Conservation (phyloP, 371 early-diverging fungal species). For the Amoeboaphelidium protococcarum region DNA sequence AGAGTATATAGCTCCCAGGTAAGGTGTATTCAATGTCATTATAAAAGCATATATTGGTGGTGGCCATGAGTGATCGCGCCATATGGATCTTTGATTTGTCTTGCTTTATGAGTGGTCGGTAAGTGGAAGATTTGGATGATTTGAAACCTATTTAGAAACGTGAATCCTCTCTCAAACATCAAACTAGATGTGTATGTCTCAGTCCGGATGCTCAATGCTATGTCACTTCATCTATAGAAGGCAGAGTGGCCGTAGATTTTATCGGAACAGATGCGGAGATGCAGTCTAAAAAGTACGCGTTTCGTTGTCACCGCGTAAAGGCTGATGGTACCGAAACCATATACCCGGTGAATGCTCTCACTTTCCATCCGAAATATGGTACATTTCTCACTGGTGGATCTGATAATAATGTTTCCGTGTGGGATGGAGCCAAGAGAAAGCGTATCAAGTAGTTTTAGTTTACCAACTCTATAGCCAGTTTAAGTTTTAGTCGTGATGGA, state of each 20-base stretch:
- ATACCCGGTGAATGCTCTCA: slow-evolving; percentile 77
- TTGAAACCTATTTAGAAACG: background rate
- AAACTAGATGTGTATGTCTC: background rate
- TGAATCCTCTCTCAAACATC: background rate
- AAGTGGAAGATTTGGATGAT: slow-evolving; percentile 36
- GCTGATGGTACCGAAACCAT: slow-evolving; percentile 49
- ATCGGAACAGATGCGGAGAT: slow-evolving; percentile 37
- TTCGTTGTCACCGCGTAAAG: slow-evolving; percentile 69
- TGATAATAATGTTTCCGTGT: slow-evolving; percentile 68
- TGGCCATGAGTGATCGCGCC: slow-evolving; percentile 48
- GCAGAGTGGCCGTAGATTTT: slow-evolving; percentile 75
- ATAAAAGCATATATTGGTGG: slow-evolving; percentile 33
- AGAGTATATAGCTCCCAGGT: slow-evolving; percentile 21
- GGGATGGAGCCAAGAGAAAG: slow-evolving; percentile 78
- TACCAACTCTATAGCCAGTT: slow-evolving; percentile 52
- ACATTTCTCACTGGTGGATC: slow-evolving; percentile 87
- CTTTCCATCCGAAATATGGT: slow-evolving; percentile 70
- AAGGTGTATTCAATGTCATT: slow-evolving; percentile 60
- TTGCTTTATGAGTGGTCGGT: slow-evolving; percentile 37
- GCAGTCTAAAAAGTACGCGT: slow-evolving; percentile 58
- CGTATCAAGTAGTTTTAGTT: slow-evolving; percentile 49
- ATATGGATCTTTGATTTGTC: slow-evolving; percentile 57
- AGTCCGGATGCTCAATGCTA: slow-evolving; percentile 20
- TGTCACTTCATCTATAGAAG: slow-evolving; percentile 70
- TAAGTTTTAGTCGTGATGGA: slow-evolving; percentile 55